Evolutionary conservation across 768 basidiomycete species (phyloP).

Genomic region (Collybiopsis confluens): DNA sequence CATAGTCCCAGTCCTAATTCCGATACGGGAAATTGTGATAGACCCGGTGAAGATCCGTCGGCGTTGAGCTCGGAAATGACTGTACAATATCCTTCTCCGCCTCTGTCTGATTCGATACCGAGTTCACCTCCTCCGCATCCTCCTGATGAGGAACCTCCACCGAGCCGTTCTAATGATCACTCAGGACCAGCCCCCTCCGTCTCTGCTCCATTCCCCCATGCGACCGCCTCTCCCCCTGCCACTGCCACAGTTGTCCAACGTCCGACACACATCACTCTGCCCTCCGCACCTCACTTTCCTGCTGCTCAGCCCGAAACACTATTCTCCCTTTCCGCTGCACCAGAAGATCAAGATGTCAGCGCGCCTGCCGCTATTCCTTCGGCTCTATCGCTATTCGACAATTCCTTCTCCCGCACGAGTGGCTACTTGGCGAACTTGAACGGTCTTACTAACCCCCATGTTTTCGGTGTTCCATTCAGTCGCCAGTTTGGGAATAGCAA

Average conservation of each 20-base stretch:
- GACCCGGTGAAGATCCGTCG: neutral
- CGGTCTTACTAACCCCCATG: neutral
- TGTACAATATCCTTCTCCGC: neutral
- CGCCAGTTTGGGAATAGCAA: neutral
- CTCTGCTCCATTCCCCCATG: no score
- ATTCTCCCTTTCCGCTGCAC: neutral
- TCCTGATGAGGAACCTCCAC: neutral
- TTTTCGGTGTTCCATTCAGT: neutral
- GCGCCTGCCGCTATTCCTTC: neutral
- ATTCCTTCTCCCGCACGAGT: slow-evolving; percentile 1
- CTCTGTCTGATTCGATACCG: neutral
- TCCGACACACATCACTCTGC: slow-evolving; percentile 1
- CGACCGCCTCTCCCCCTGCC: no score
- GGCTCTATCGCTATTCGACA: neutral
- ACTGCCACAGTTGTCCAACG: neutral
- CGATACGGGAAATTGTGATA: neutral
- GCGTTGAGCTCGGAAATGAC: neutral
- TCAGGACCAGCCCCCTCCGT: no score
- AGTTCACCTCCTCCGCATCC: neutral
- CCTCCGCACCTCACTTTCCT: neutral
- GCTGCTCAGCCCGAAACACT: neutral
- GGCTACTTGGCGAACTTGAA: neutral
- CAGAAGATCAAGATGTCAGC: neutral
- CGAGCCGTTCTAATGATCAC: neutral
- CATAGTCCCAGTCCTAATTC: neutral